Base-by-base conservation (phyloP, 2,329 filamentous ascomycete species). In the Arthrobotrys megalospora region DNA sequence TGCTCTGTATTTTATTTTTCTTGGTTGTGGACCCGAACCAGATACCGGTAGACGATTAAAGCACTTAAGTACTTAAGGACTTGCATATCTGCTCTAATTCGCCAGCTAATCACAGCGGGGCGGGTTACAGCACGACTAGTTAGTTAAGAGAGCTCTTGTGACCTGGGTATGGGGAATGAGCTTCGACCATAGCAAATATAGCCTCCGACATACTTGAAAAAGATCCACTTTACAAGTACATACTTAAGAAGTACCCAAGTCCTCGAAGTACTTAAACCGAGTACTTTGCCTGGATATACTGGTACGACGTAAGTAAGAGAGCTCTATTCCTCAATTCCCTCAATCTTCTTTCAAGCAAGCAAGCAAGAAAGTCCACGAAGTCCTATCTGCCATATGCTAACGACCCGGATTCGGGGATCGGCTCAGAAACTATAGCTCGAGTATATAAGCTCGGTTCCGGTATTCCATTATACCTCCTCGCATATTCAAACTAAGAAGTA, bases 121-220 rank as follows among this genome's bases (percentile, higher is more conserved):
- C 66, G 73, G 73, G 66, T 71, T 60, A 47, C 73, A 47, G 52
- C 73, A 70, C 60, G 47, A 60, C 64, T 70, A 58, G 70, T 60
- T 60, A 43, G 32, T 58, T 48, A 43, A 16, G 70, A 62, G 73
- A 77, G 73, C 73, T 77, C 73, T 77, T 77, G 73, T 77, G 73
- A 77, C 50, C 41, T 60, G 34, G 16, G 24, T 48, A 60, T 60
- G 16, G 55, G 11, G 55, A 28, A 48, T 41, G 38, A 47, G 24
- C 19, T 69, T 38, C 50, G 24, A 47, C 66, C 66, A 50, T 55
- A 53, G 50, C 60, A 58, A 60, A 48, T 48, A 69, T 60, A 60
- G 55, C 36, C 36, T 43, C 34, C 11, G 34, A 7, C 55, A 43
- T 60, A 60, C 55, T 60, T 38, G n/a, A 28, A n/a, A n/a, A 19